phyloP scores from a whole-genome alignment of 73 alveolate genomes.

The Paramecium pentaurelia region DNA sequence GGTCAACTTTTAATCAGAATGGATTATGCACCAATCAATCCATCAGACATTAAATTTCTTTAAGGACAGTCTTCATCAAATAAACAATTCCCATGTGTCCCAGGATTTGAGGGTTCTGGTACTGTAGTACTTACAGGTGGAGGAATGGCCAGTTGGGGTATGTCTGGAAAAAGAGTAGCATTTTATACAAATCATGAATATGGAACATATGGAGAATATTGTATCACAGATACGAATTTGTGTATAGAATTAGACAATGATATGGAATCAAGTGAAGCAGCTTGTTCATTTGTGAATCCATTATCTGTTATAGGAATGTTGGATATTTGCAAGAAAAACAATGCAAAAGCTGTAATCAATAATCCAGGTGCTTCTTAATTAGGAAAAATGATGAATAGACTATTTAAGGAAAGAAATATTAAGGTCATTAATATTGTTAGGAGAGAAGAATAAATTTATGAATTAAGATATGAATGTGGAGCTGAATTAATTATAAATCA shows the following conservation, averaged over 20 bases:
- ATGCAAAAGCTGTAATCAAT: constrained; percentile 64
- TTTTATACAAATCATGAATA: constrained; percentile 52
- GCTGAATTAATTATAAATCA: constrained; percentile 5
- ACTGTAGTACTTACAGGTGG: constrained; percentile 82
- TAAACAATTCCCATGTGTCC: constrained; percentile 67
- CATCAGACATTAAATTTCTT: constrained; percentile 68
- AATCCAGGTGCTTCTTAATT: constrained; percentile 72
- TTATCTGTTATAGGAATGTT: constrained; percentile 72
- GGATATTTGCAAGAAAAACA: constrained; percentile 41
- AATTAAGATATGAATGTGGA: constrained; percentile 55
- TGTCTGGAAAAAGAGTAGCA: constrained; percentile 67
- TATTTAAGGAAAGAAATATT: constrained; percentile 53
- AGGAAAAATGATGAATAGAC: constrained; percentile 71
- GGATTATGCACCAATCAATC: constrained; percentile 79
- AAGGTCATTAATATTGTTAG: constrained; percentile 67
- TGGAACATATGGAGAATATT: constrained; percentile 66
- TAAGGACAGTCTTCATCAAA: constrained; percentile 61
- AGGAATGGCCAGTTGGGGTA: constrained; percentile 69
- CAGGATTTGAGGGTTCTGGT: constrained; percentile 87
- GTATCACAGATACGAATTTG: constrained; percentile 38
- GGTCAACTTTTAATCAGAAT: constrained; percentile 75
- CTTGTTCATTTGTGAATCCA: constrained; percentile 74
- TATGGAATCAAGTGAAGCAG: constrained; percentile 67
- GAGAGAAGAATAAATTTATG: constrained; percentile 60
- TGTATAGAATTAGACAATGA: constrained; percentile 51